Conservation (phyloP, 805 yeast species). For the Yarrowia keelungensis region DNA sequence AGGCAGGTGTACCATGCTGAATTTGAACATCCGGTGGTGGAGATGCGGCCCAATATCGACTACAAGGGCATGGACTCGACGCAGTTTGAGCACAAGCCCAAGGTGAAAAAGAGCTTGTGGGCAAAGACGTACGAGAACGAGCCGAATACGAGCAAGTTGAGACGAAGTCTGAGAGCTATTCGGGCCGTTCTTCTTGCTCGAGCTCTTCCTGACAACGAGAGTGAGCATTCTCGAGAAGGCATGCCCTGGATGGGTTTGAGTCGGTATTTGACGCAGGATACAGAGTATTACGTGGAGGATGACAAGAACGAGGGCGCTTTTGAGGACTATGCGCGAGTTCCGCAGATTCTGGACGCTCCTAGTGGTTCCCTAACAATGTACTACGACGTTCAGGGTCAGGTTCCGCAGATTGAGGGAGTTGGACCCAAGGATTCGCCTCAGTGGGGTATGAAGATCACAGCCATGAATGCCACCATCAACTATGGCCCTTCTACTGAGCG, state of each 20-base stretch:
- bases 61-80: constrained; percentile 53
- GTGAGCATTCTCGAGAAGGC: constrained; percentile 2
- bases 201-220: constrained; percentile 11
- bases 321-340: constrained; percentile 82
- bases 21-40: constrained; percentile 61
- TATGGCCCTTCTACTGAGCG: constrained; percentile 98
- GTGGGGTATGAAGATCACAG: constrained; percentile 64
- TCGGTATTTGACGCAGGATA: constrained; percentile 61
- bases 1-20: constrained; percentile 56
- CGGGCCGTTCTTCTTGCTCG: constrained; percentile 21
- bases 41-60: constrained; percentile 74
- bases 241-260: constrained; percentile 77
- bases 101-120: constrained; percentile 26
- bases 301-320: constrained; percentile 49
- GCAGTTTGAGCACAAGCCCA: constrained; percentile 16
- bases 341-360: constrained; percentile 70
- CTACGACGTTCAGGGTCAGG: constrained; percentile 75
- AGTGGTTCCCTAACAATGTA: constrained; percentile 62
- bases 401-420: constrained; percentile 48
- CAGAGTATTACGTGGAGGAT: constrained; percentile 49
- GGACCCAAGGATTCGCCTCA: constrained; percentile 52
- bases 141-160: constrained; percentile 22
- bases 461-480: constrained; percentile 69
- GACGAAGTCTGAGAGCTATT: constrained; percentile 9
- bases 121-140: constrained; percentile 27